Evolutionary conservation across 352 stramenopile species (phyloP).

Genomic region (Globisporangium nagaii): DNA sequence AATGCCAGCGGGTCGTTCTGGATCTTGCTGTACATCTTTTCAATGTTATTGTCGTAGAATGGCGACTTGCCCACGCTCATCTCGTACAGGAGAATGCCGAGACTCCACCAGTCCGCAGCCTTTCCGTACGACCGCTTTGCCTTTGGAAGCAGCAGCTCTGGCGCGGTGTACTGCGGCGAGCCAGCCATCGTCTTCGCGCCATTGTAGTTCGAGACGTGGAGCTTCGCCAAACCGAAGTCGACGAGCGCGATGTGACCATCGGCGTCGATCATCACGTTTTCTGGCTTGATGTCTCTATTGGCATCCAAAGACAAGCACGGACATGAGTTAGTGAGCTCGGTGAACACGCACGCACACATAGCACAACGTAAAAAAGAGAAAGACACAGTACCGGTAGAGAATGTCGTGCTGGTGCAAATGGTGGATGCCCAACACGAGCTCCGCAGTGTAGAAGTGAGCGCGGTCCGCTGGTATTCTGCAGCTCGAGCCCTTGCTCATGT

Average conservation of each 20-base stretch:
- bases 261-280: slow-evolving; percentile 95
- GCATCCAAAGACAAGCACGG: not conserved
- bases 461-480: slow-evolving; percentile 78
- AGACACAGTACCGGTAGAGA: slow-evolving; percentile 73
- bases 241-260: slow-evolving; percentile 94
- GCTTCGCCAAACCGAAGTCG: slow-evolving; percentile 93
- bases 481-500: slow-evolving; percentile 87
- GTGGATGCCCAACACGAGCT: slow-evolving; percentile 90
- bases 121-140: slow-evolving; percentile 86
- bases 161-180: slow-evolving; percentile 84
- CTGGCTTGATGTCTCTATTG: slow-evolving; percentile 92
- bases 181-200: slow-evolving; percentile 87
- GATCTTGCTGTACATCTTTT: slow-evolving; percentile 93
- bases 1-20: slow-evolving; percentile 83
- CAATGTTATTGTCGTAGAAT: slow-evolving; percentile 92
- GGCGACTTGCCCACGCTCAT: slow-evolving; percentile 92
- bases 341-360: not conserved
- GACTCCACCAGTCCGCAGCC: slow-evolving; percentile 85
- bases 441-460: slow-evolving; percentile 91
- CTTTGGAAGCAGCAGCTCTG: slow-evolving; percentile 78
- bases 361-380: not conserved
- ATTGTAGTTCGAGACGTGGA: slow-evolving; percentile 88
- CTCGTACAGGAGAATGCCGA: slow-evolving; percentile 90
- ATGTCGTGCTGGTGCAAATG: slow-evolving; percentile 94
- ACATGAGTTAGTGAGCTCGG: not conserved